Evolutionary conservation across 2,329 filamentous ascomycete species (phyloP).

Genomic region (Aspergillus alliaceus): DNA sequence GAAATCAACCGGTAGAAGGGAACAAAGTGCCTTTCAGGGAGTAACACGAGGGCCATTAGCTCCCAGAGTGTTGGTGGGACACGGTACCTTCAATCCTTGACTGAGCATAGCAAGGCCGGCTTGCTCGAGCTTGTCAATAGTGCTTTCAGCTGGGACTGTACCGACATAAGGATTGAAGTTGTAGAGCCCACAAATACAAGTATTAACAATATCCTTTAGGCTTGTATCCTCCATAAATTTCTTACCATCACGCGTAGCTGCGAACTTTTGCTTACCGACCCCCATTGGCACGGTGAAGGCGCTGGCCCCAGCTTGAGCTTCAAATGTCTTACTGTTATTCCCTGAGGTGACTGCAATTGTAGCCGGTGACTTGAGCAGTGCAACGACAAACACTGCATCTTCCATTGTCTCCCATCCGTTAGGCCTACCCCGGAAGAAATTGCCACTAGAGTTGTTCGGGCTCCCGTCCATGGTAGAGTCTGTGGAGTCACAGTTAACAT

Average conservation of each 20-base stretch:
- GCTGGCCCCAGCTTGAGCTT: constrained; percentile 49
- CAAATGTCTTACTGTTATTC: constrained; percentile 43
- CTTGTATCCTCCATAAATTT: constrained; percentile 50
- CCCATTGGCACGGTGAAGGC: constrained; percentile 50
- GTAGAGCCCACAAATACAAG: constrained; percentile 53
- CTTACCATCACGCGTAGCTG: constrained; percentile 42
- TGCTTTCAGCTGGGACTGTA: constrained; percentile 42
- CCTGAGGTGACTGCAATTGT: constrained; percentile 50
- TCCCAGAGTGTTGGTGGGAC: constrained; percentile 29
- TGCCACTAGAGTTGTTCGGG: constrained; percentile 48
- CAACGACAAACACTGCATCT: constrained; percentile 55
- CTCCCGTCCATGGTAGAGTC: constrained; percentile 49
- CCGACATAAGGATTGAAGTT: constrained; percentile 60
- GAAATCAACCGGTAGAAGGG: too few relatives aligned
- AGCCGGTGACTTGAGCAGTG: constrained; percentile 49
- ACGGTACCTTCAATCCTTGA: constrained; percentile 29
- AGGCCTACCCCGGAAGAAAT: constrained; percentile 55
- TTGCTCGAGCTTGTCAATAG: constrained; percentile 38
- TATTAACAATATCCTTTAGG: constrained; percentile 50
- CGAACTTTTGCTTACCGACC: constrained; percentile 50
- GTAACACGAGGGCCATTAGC: neutral
- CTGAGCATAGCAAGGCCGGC: constrained; percentile 30
- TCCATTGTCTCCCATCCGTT: constrained; percentile 52
- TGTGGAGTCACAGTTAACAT: constrained; percentile 52
- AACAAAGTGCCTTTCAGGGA: too few relatives aligned